Conservation (phyloP, 371 early-diverging fungal species). For the Actinomucor elegans region DNA sequence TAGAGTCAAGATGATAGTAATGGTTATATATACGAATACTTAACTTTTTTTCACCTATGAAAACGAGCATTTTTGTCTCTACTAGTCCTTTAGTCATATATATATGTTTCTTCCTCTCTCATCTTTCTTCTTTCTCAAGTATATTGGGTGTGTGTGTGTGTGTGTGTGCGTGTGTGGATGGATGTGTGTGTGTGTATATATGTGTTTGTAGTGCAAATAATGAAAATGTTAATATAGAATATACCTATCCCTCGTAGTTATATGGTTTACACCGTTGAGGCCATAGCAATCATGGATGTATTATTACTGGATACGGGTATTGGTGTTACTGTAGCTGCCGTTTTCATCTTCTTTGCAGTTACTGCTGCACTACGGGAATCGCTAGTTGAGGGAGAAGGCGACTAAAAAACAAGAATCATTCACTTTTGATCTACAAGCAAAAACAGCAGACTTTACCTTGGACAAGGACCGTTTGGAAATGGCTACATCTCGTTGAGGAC, state of each 20-base stretch:
- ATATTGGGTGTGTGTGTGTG: neutral
- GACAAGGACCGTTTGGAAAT: slow-evolving; percentile 5
- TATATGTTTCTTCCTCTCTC: neutral
- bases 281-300: neutral
- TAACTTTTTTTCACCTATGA: neutral
- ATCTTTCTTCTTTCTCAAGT: neutral
- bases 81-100: neutral
- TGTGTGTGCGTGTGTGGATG: neutral
- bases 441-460: neutral
- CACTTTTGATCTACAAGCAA: neutral
- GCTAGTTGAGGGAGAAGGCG: slow-evolving; percentile 7
- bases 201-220: neutral
- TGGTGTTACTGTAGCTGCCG: neutral
- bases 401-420: neutral
- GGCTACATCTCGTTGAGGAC: neutral
- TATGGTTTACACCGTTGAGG: neutral
- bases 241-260: neutral
- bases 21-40: neutral
- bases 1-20: neutral
- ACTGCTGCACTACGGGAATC: neutral
- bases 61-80: neutral
- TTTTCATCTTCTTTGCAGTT: neutral
- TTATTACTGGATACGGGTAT: neutral
- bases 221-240: neutral
- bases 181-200: neutral